Conservation (phyloP, 2,329 filamentous ascomycete genomes). For the Thelonectria olida region DNA sequence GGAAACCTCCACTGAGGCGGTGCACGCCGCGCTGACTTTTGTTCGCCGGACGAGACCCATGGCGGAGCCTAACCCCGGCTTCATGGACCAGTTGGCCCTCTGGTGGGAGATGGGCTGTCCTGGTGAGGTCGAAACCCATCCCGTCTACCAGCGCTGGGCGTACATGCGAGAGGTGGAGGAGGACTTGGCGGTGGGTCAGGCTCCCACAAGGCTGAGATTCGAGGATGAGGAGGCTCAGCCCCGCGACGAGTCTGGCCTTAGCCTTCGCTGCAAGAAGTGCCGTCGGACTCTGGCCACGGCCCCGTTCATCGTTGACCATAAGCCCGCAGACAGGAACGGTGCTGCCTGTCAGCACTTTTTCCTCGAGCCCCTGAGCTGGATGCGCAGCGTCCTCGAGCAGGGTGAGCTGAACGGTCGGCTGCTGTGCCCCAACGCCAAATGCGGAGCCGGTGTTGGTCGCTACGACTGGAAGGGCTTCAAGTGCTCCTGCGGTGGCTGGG, state of each 20-base stretch:
- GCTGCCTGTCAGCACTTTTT: slow-evolving; percentile 83
- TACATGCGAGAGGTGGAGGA: slow-evolving; percentile 65
- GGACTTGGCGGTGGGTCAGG: slow-evolving; percentile 75
- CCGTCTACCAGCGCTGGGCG: slow-evolving; percentile 79
- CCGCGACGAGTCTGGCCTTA: slow-evolving; percentile 39
- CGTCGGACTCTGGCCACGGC: slow-evolving; percentile 68
- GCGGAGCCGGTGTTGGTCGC: slow-evolving; percentile 84
- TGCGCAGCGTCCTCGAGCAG: slow-evolving; percentile 83
- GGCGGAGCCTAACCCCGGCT: slow-evolving; percentile 90
- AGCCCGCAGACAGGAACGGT: slow-evolving; percentile 36
- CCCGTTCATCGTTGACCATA: slow-evolving; percentile 74
- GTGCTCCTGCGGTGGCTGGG: slow-evolving; percentile 91
- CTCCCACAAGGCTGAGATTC: slow-evolving; percentile 85
- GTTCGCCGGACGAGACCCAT: slow-evolving; percentile 77
- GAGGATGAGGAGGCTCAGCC: slow-evolving; percentile 72
- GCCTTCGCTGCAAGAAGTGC: slow-evolving; percentile 89
- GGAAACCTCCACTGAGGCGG: slow-evolving; percentile 57
- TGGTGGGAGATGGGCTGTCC: slow-evolving; percentile 91
- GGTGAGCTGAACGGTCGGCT: slow-evolving; percentile 86
- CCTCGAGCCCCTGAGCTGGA: slow-evolving; percentile 93
- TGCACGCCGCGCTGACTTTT: slow-evolving; percentile 70
- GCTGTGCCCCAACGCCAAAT: slow-evolving; percentile 81
- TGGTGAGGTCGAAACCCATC: slow-evolving; percentile 69
- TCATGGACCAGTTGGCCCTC: slow-evolving; percentile 87
- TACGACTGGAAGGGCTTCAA: slow-evolving; percentile 97